Base-by-base conservation (phyloP, 2,329 filamentous ascomycete genomes). In the Aaosphaeria arxii region DNA sequence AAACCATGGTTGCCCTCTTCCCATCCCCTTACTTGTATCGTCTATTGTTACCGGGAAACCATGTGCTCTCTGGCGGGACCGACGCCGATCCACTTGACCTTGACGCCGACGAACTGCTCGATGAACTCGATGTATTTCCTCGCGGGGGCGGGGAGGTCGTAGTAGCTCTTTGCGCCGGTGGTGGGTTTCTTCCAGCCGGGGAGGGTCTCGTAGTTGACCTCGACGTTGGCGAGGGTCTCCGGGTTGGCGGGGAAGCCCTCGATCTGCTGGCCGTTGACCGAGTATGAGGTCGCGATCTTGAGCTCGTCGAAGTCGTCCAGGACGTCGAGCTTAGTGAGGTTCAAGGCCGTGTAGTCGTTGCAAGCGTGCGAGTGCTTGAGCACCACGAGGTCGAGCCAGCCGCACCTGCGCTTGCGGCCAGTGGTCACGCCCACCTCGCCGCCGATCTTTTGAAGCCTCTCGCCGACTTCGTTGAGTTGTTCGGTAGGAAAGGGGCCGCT, bases 241-340 rank as follows among this genome's bases (percentile, higher is more conserved):
- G 83, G 76, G 59, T 87, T 81, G 6, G 85, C 83, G 4, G 83
- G 87, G 77, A 87, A 89, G 9, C 78, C 82, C 13, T 80, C 75
- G 7, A 87, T 69, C 47, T 74, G 71, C 61, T 79, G 63, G 40
- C 80, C 81, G 44, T 80, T 77, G 62, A 81, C 57, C 9, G 74
- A 74, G 73, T 95, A 95, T 2, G 82, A 84, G 11, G 87, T 81
- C 13, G 87, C 87, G 44, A 89, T 77, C 69, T 91, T 88, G 71
- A 95, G 80, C 61, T 83, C 85, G 7, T 81, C 77, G 66, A 95
- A 90, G 31, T 81, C 81, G 65, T 91, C 87, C 11, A 91, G 77
- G 35, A 90, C 78, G 58, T 89, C 85, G 24, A 88, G 78, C 70
- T 85, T 85, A 48, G 82, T 85, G 48, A 85, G 72, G 71, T 86